These are phyloP conservation scores for Cordyceps militaris DNA, from an alignment of 2,329 filamentous ascomycete genomes.

Conservation along the genomic window DNA sequence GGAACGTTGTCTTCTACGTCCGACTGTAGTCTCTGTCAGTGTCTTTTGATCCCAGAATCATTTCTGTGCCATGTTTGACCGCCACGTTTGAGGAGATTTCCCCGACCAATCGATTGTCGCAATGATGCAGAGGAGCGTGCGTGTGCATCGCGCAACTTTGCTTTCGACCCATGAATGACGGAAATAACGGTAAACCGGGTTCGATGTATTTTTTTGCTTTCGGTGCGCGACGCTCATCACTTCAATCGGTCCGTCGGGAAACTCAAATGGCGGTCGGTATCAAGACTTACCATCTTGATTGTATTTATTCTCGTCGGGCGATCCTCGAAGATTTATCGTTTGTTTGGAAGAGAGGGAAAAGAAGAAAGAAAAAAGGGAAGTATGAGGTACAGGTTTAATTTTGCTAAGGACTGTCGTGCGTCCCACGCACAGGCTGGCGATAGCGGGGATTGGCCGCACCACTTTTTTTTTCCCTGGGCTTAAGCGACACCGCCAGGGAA, in stretches of 20 bases:
- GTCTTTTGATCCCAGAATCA: neutral
- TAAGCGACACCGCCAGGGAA: constrained; percentile 2
- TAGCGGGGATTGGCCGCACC: constrained; percentile 1
- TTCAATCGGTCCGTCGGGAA: constrained; percentile 7
- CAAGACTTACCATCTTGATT: constrained; percentile 52
- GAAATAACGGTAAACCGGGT: neutral
- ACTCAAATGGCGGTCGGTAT: constrained; percentile 6
- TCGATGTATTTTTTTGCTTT: neutral
- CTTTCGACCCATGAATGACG: neutral
- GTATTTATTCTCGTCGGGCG: constrained; percentile 49
- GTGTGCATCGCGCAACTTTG: neutral
- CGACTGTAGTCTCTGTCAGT: constrained; percentile 55
- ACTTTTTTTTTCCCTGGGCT: neutral
- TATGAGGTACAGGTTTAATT: constrained; percentile 17
- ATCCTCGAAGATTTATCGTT: constrained; percentile 57
- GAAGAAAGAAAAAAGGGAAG: constrained; percentile 14
- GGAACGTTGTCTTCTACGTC: constrained; percentile 99
- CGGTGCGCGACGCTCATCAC: constrained; percentile 1
- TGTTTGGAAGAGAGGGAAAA: constrained; percentile 23
- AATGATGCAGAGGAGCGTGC: neutral
- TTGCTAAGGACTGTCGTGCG: constrained; percentile 20
- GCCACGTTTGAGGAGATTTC: neutral
- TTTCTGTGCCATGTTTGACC: neutral
- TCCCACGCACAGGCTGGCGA: constrained; percentile 4
- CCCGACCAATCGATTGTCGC: constrained; percentile 1